Evolutionary conservation across 306 rosid species (phyloP), one percentile per base, ranked within the genome.

Genomic region (Amphicarpaea edgeworthii): DNA sequence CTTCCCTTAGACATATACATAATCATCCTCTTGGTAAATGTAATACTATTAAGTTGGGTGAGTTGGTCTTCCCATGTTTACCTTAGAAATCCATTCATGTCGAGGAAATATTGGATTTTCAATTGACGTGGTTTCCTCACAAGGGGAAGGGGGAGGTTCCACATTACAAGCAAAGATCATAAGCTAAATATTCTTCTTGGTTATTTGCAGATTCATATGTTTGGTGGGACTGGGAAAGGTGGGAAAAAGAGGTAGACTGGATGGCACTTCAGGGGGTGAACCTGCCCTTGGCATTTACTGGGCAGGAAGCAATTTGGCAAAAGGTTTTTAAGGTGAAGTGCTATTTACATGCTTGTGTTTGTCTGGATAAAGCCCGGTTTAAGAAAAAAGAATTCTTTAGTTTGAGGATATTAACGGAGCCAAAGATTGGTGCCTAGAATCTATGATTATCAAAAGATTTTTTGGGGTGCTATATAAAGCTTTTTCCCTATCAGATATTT

Each of bases 151-250:
- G 4, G 26, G 34, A 40, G 45, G 15, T 34, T 6, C 42, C 26
- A 34, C 26, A 34, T 37, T 37, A 61, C 53, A 69, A n/a, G 26
- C 38, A 58, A 58, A 26, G 28, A 41, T 67, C 80, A 32, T 23
- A 41, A 38, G 49, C 67, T 68, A 53, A 67, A 61, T 59, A 51
- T 28, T 59, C 46, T 68, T 84, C 60, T 73, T 58, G 49, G 43
- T 58, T 76, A 42, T 76, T 78, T 81, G 77, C 87, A 95, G 97
- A 95, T 87, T 92, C 98, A 16, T 95, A 81, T 86, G 96, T 90
- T 46, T 94, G 98, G 98, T 95, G 98, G 98, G 96, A 95, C 73
- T 92, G 98, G 98, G 88, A 85, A 83, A 92, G 95, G 88, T 95
- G 97, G 97, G 96, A 95, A 85, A 89, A 90, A 86, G 98, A 92